Evolutionary conservation across 345 rosid species (phyloP).

Genomic region (Gossypium mustelinum): DNA sequence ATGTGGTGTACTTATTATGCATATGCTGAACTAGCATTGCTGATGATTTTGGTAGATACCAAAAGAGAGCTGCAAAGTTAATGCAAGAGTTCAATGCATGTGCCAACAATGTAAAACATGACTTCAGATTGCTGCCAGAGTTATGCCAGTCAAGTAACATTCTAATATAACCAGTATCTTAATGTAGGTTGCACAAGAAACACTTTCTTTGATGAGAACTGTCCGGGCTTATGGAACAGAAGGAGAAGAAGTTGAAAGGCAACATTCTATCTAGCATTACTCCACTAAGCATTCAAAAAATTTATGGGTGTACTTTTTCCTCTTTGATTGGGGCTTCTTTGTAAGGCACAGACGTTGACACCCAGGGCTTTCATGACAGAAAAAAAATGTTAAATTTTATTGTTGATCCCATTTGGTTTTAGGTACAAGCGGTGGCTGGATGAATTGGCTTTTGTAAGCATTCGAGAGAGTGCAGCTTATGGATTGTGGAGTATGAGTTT

Average conservation of each 20-base stretch:
- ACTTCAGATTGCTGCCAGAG: background rate
- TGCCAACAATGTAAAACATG: constrained; percentile 39
- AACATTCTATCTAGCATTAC: constrained; percentile 24
- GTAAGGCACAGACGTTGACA: background rate
- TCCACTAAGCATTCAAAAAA: constrained; percentile 9
- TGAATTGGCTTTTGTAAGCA: constrained; percentile 32
- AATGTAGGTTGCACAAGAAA: constrained; percentile 46
- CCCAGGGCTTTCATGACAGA: background rate
- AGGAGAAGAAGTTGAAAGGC: constrained; percentile 45
- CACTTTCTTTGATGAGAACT: constrained; percentile 42
- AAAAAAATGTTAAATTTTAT: background rate
- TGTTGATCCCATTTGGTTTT: constrained; percentile 16
- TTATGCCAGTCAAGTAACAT: constrained; percentile 8
- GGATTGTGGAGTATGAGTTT: constrained; percentile 49
- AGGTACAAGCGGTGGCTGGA: constrained; percentile 51
- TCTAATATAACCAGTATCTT: constrained; percentile 10
- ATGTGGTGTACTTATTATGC: background rate
- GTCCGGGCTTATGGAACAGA: constrained; percentile 47
- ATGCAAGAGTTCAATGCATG: constrained; percentile 43
- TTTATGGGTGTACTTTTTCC: constrained; percentile 4
- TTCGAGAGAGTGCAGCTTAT: constrained; percentile 38
- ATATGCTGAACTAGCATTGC: background rate
- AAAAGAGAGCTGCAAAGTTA: constrained; percentile 45
- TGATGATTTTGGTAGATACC: constrained; percentile 39
- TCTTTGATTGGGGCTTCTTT: background rate